phyloP scores from a whole-genome alignment of 306 rosid species.

The Casuarina cunninghamiana region DNA sequence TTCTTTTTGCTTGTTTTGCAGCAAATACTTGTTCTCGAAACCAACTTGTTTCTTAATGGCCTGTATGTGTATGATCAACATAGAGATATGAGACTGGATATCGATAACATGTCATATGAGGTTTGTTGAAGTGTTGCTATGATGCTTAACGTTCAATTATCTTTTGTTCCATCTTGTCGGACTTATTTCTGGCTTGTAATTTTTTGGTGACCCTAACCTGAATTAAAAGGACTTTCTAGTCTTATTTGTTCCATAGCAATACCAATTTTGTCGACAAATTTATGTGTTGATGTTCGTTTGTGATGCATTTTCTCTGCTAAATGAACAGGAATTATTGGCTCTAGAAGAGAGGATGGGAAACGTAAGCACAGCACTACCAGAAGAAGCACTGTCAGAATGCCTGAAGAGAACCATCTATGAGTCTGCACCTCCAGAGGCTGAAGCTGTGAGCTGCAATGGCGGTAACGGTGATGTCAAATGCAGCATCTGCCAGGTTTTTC shows the following conservation, averaged over 20 bases:
- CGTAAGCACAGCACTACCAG: slow-evolving; percentile 91
- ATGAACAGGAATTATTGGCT: slow-evolving; percentile 81
- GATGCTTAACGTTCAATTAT: slow-evolving; percentile 27
- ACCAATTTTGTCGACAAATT: neutral
- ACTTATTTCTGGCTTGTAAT: slow-evolving; percentile 10
- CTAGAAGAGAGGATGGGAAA: slow-evolving; percentile 96
- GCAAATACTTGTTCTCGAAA: slow-evolving; percentile 86
- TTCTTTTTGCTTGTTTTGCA: slow-evolving; percentile 40
- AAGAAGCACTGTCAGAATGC: slow-evolving; percentile 72
- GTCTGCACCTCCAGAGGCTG: slow-evolving; percentile 40
- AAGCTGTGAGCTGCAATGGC: slow-evolving; percentile 34
- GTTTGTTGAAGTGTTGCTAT: slow-evolving; percentile 42
- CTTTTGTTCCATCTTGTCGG: slow-evolving; percentile 15
- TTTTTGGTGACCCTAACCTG: neutral
- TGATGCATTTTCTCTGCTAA: slow-evolving; percentile 1
- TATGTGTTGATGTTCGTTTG: slow-evolving; percentile 10
- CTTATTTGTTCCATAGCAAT: neutral
- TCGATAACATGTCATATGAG: slow-evolving; percentile 98
- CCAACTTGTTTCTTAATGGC: slow-evolving; percentile 76
- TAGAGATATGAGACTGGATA: slow-evolving; percentile 96
- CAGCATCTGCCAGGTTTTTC: slow-evolving; percentile 86
- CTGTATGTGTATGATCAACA: slow-evolving; percentile 83
- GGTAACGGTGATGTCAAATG: slow-evolving; percentile 70
- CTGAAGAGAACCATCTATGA: slow-evolving; percentile 56
- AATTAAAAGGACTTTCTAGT: neutral